phyloP scores from a whole-genome alignment of 2,329 filamentous ascomycete species.

The Verticillium longisporum region DNA sequence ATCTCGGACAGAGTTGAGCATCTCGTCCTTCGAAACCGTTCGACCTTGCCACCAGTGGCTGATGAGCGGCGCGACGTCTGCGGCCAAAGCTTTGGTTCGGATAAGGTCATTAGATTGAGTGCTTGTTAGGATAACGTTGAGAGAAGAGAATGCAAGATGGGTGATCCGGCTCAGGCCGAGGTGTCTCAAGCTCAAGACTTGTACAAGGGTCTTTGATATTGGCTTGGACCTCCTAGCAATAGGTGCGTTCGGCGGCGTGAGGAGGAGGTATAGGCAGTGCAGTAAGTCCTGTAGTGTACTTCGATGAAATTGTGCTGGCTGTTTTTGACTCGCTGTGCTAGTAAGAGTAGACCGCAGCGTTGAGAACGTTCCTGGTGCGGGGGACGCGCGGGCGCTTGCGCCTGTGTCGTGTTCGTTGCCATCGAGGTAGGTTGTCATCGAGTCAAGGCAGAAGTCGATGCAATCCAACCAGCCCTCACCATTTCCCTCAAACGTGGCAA shows the following conservation, averaged over 20 bases:
- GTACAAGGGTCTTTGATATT: conserved; percentile 49
- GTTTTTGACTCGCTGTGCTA: conserved; percentile 5
- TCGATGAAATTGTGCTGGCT: conserved; percentile 15
- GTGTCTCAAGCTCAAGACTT: conserved; percentile 53
- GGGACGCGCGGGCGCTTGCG: conserved; percentile 36
- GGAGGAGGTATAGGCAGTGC: conserved; percentile 58
- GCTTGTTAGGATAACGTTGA: conserved; percentile 64
- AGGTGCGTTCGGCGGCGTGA: conserved; percentile 62
- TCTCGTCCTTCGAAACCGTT: conserved; percentile 51
- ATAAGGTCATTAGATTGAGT: conserved; percentile 62
- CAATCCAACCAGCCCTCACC: conserved; percentile 61
- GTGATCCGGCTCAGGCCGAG: conserved; percentile 57
- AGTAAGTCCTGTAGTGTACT: conserved; percentile 43
- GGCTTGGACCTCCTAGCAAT: conserved; percentile 47
- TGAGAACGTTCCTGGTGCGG: conserved; percentile 28
- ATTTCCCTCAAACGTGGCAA: conserved; percentile 40
- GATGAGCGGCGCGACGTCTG: conserved; percentile 62
- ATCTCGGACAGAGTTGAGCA: conserved; percentile 60
- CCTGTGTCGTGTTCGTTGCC: conserved; percentile 24
- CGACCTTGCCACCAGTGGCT: conserved; percentile 73
- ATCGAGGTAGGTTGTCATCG: conserved; percentile 48
- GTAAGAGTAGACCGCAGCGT: not conserved
- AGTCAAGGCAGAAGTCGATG: conserved; percentile 63
- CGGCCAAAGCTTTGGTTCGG: conserved; percentile 53
- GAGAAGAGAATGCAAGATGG: conserved; percentile 64